phyloP scores from a whole-genome alignment of 1,284 basidiomycete genomes.

The Chiua sp. region DNA sequence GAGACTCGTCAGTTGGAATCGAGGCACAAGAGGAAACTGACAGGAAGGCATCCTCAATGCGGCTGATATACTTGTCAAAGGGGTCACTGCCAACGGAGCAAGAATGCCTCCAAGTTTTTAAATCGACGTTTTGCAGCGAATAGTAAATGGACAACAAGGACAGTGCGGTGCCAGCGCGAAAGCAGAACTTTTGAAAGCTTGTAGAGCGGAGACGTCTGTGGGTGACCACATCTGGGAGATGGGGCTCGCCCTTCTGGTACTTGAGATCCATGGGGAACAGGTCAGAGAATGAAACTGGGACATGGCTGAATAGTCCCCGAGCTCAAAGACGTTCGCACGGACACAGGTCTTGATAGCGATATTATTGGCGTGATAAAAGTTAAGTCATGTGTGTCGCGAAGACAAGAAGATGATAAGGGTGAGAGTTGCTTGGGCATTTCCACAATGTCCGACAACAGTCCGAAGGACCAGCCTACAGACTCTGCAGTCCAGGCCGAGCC shows the following conservation, averaged over 20 bases:
- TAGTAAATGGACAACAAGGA: conserved; percentile 18
- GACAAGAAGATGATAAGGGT: no score
- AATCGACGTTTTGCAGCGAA: conserved; percentile 7
- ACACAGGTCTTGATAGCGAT: not conserved
- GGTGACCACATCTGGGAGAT: conserved; percentile 14
- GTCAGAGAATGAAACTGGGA: conserved; percentile 1
- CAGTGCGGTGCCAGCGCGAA: conserved; percentile 8
- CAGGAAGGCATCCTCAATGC: conserved; percentile 34
- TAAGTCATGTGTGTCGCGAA: no score
- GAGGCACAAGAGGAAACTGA: conserved; percentile 11
- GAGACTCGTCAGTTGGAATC: conserved; percentile 7
- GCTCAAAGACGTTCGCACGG: conserved; percentile 8
- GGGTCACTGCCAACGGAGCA: not conserved
- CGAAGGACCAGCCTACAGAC: conserved; percentile 9
- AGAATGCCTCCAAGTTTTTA: conserved; percentile 13
- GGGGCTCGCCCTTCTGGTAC: conserved; percentile 11
- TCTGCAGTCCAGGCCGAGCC: not conserved
- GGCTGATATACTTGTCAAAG: conserved; percentile 20
- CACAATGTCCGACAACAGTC: conserved; percentile 16
- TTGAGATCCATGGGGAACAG: conserved; percentile 20
- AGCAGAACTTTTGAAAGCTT: conserved; percentile 8
- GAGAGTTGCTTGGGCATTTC: no score
- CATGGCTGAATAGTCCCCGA: no score
- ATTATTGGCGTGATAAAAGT: no score
- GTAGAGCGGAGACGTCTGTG: conserved; percentile 1